A percentile compares a stretch with the other conserved stretches of the same genome.
Conservation (phyloP, 768 basidiomycete species). For the Dacryopinax spathularia region DNA sequence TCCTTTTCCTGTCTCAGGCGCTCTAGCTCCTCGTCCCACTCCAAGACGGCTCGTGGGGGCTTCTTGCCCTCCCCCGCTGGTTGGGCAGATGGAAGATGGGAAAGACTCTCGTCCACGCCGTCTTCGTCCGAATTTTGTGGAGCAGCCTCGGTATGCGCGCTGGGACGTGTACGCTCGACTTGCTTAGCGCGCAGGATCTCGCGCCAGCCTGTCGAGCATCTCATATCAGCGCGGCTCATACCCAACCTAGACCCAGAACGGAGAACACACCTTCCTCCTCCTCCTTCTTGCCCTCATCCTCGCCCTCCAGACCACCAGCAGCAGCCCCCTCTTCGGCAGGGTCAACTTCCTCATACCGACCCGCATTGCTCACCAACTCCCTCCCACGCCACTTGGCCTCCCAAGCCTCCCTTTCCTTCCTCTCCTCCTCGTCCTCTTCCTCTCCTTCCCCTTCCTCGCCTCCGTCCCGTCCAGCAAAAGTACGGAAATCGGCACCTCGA, state of each 20-base stretch:
- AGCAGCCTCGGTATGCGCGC: background rate
- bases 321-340: background rate
- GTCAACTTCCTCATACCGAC: background rate
- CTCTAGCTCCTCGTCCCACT: background rate
- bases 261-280: background rate
- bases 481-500: background rate
- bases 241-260: too few species aligned
- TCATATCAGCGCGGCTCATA: too few species aligned
- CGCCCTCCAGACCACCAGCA: too few species aligned
- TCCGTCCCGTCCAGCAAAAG: background rate
- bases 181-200: too few species aligned
- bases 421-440: background rate
- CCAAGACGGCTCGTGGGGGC: background rate
- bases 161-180: too few species aligned
- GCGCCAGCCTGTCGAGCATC: too few species aligned
- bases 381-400: background rate
- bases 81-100: background rate
- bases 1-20: background rate
- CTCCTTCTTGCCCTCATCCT: background rate
- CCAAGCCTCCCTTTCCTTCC: background rate
- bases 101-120: background rate
- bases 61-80: background rate
- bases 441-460: background rate
- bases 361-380: background rate
- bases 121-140: background rate